Conservation (phyloP, 2,329 filamentous ascomycete species). For the Fusarium annulatum region DNA sequence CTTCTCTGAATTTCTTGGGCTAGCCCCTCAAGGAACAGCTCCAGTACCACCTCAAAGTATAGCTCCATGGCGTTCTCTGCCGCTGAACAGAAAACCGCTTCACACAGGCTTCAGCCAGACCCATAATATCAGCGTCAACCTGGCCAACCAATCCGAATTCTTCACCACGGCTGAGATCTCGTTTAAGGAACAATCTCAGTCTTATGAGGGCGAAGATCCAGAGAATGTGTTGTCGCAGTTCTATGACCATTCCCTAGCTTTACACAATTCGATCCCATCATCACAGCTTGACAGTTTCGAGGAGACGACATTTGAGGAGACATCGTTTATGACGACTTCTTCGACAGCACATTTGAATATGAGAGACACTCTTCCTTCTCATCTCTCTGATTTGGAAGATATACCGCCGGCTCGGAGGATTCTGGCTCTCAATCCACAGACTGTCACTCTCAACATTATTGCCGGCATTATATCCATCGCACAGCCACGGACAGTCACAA, state of each 20-base stretch:
- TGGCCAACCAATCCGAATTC: conserved; percentile 55
- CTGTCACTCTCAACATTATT: conserved; percentile 84
- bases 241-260: conserved; percentile 80
- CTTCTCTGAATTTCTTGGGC: conserved; percentile 45
- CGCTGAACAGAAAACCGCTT: conserved; percentile 59
- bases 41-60: conserved; percentile 48
- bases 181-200: conserved; percentile 38
- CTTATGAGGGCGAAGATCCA: conserved; percentile 48
- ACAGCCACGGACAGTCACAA: conserved; percentile 73
- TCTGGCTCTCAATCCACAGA: conserved; percentile 77
- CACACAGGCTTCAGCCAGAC: conserved; percentile 65
- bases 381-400: conserved; percentile 69
- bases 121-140: conserved; percentile 52
- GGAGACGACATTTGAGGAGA: conserved; percentile 40
- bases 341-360: conserved; percentile 44
- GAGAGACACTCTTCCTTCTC: conserved; percentile 44
- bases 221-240: conserved; percentile 69
- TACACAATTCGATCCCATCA: conserved; percentile 73
- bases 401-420: conserved; percentile 77
- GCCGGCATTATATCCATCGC: conserved; percentile 80
- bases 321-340: conserved; percentile 54
- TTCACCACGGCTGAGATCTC: conserved; percentile 60
- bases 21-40: neutral
- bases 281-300: conserved; percentile 63
- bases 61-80: conserved; percentile 66